phyloP scores from a whole-genome alignment of 2,329 filamentous ascomycete genomes.

The Xylaria sp. region DNA sequence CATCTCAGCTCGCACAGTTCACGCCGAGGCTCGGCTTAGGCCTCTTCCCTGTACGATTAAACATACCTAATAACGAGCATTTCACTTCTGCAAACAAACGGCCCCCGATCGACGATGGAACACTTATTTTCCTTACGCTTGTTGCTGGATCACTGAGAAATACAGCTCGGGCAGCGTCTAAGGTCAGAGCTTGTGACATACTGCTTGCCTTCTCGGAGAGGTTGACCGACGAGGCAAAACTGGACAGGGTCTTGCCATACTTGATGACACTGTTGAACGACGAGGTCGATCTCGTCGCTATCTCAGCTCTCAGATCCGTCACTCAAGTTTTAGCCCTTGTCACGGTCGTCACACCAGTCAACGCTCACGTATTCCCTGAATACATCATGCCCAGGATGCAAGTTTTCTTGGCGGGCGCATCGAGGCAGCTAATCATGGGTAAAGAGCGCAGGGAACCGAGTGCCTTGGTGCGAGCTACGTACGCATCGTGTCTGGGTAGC shows the following conservation, averaged over 20 bases:
- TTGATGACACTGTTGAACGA: constrained; percentile 82
- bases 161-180: constrained; percentile 84
- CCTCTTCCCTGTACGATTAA: constrained; percentile 80
- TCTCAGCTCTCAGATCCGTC: constrained; percentile 82
- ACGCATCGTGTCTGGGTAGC: constrained; percentile 88
- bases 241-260: constrained; percentile 91
- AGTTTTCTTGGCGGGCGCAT: constrained; percentile 50
- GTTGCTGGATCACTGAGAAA: constrained; percentile 88
- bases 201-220: constrained; percentile 89
- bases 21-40: constrained; percentile 56
- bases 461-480: constrained; percentile 80
- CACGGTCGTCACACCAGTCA: constrained; percentile 79
- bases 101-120: constrained; percentile 78
- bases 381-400: constrained; percentile 69
- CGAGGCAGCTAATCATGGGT: constrained; percentile 38
- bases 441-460: constrained; percentile 55
- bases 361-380: constrained; percentile 69
- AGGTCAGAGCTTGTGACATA: constrained; percentile 86
- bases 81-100: constrained; percentile 63
- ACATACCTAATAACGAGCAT: constrained; percentile 83
- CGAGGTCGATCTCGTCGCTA: constrained; percentile 78
- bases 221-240: constrained; percentile 90
- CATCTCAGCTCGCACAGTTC: constrained; percentile 36
- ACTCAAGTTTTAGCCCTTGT: constrained; percentile 89
- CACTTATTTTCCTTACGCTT: constrained; percentile 86